Base-by-base conservation (phyloP, 2,329 filamentous ascomycete genomes). In the Neofusicoccum laricinum region DNA sequence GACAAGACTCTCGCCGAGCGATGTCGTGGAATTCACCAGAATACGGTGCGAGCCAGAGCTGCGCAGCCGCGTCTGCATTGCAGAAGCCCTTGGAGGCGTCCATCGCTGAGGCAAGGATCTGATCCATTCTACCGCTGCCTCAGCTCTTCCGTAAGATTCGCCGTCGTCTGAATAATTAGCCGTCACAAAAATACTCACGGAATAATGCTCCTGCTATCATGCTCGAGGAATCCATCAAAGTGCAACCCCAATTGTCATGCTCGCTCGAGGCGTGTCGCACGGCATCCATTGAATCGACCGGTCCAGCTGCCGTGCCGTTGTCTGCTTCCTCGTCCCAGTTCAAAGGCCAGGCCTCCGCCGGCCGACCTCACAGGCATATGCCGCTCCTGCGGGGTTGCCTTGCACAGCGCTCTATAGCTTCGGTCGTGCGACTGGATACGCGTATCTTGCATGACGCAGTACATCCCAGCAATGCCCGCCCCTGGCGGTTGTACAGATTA, bases 361-460 rank as follows among this genome's bases (percentile, higher is more conserved):
- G 38, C 55, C 40, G 40, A 46, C 30, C n/a, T 30, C 55, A 34
- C 15, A 32, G n/a, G 11, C 14, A 15, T 17, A 32, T 30, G 25
- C 55, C 41, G 55, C 55, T 15, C 25, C 19, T 21, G 25, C 55
- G 55, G 55, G 55, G 55, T 46, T 46, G 41, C 40, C 40, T 21
- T 46, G 12, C 19, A 30, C 10, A 15, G 41, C 46, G 55, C 6
- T 59, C 15, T 59, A 12, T 2, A 59, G n/a, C 55, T 46, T 45
- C 21, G 38, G 53, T 21, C 11, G 53, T 58, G 21, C 8, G 14
- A 58, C 53, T 19, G 11, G 30, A n/a, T 30, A n/a, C 40, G 55
- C 55, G n/a, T 46, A 46, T 59, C 55, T 59, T 59, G 55, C 55
- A 59, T 59, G 55, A 59, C 25, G 55, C 55, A 17, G 41, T 36